These are phyloP conservation scores for Mycena metata DNA, from an alignment of 768 basidiomycete species.

Conservation along the genomic window DNA sequence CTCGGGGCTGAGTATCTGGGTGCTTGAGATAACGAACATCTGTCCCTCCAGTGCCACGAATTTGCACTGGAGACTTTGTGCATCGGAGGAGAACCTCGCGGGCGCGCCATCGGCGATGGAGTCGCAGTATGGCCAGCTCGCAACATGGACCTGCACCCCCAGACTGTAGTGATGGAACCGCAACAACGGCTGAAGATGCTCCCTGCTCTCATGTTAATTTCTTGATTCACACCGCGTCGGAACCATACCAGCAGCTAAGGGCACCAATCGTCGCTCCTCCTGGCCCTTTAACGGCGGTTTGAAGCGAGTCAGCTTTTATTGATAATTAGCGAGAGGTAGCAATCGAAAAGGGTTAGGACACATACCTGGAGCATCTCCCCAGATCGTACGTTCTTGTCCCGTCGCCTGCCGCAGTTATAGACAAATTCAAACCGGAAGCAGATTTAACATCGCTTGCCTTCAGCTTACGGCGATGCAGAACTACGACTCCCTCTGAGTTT, in stretches of 20 bases:
- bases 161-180: slow-evolving; percentile 36
- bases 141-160: slow-evolving; percentile 35
- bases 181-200: slow-evolving; percentile 39
- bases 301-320: slow-evolving; percentile 31
- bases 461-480: slow-evolving; percentile 39
- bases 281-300: slow-evolving; percentile 34
- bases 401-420: slow-evolving; percentile 20
- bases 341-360: too few species aligned
- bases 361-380: slow-evolving; percentile 40
- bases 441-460: slow-evolving; percentile 5
- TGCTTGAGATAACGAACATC: slow-evolving; percentile 39
- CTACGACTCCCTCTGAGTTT: slow-evolving; percentile 31
- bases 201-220: slow-evolving; percentile 14
- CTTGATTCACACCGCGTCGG: neutral
- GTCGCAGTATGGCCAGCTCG: slow-evolving; percentile 37
- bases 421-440: neutral
- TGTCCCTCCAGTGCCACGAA: slow-evolving; percentile 38
- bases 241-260: slow-evolving; percentile 37
- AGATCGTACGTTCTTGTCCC: slow-evolving; percentile 39
- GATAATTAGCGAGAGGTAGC: neutral
- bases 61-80: slow-evolving; percentile 25
- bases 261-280: slow-evolving; percentile 26
- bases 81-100: slow-evolving; percentile 31
- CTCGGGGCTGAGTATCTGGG: slow-evolving; percentile 24
- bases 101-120: slow-evolving; percentile 28